Conservation (phyloP, 176 grass and related monocot genomes). For the Zizania latifolia region DNA sequence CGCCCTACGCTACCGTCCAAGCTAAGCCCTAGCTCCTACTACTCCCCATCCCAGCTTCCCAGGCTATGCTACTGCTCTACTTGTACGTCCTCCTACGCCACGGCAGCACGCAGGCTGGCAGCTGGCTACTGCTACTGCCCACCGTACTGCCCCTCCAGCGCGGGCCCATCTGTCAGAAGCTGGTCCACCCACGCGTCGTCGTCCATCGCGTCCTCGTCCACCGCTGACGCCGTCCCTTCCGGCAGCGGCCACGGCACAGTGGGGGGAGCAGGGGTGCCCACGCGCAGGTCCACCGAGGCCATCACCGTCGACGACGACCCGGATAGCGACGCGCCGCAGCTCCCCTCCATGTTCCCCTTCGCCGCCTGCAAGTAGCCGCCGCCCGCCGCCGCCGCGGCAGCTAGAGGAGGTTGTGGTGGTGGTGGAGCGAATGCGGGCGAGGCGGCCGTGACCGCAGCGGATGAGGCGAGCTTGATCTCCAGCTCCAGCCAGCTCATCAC, state of each 20-base stretch:
- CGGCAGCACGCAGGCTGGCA: too few species aligned
- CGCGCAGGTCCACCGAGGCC: slow-evolving; percentile 26
- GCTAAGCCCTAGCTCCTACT: neutral
- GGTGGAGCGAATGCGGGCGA: neutral
- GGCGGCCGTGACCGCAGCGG: neutral
- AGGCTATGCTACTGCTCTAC: too few species aligned
- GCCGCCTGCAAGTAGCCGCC: neutral
- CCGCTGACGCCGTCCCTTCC: neutral
- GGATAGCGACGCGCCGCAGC: slow-evolving; percentile 31
- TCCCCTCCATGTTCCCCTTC: slow-evolving; percentile 16
- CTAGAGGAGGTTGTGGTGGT: neutral
- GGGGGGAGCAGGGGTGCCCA: neutral
- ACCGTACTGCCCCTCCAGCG: neutral
- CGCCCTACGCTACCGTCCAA: neutral
- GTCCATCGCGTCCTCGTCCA: neutral
- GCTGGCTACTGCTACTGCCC: neutral
- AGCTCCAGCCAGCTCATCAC: slow-evolving; percentile 55
- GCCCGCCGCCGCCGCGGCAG: neutral
- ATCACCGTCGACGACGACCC: slow-evolving; percentile 25
- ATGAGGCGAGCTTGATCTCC: slow-evolving; percentile 37
- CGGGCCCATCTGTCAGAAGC: slow-evolving; percentile 35
- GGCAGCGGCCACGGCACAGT: slow-evolving; percentile 18
- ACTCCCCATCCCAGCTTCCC: too few species aligned
- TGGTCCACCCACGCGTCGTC: slow-evolving; percentile 23
- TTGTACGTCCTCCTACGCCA: neutral